Evolutionary conservation across 257 asterid species (phyloP).

Genomic region (Gentiana straminea): DNA sequence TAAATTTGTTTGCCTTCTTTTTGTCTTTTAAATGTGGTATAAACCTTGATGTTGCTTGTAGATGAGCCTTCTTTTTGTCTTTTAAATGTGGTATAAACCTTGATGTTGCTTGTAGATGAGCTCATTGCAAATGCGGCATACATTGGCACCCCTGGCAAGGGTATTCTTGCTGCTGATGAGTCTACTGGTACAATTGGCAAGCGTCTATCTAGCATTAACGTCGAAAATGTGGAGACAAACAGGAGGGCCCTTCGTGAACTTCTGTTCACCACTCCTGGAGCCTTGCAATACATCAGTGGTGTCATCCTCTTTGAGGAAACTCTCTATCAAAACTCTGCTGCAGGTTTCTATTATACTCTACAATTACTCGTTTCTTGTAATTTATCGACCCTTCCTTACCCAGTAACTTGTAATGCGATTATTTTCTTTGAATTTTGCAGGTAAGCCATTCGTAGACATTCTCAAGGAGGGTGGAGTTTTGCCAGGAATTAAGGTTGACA

Average conservation of each 20-base stretch:
- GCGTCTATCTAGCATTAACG: slow-evolving; percentile 69
- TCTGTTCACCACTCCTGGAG: slow-evolving; percentile 72
- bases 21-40: neutral
- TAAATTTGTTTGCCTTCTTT: too few relatives aligned
- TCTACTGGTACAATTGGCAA: slow-evolving; percentile 89
- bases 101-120: slow-evolving; percentile 45
- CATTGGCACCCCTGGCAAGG: slow-evolving; percentile 88
- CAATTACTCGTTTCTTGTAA: too few relatives aligned
- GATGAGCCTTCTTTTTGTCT: slow-evolving; percentile 27
- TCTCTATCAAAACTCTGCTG: slow-evolving; percentile 72
- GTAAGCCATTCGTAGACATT: slow-evolving; percentile 70
- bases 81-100: neutral
- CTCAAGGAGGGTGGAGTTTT: slow-evolving; percentile 79
- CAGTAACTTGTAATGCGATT: neutral
- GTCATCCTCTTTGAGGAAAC: slow-evolving; percentile 84
- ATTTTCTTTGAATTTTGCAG: slow-evolving; percentile 19
- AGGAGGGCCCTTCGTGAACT: slow-evolving; percentile 84
- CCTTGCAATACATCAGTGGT: slow-evolving; percentile 73
- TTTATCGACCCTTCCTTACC: too few relatives aligned
- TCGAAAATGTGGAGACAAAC: slow-evolving; percentile 65
- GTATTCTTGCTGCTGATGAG: slow-evolving; percentile 92
- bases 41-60: slow-evolving; percentile 16
- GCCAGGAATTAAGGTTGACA: slow-evolving; percentile 91
- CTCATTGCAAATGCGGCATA: slow-evolving; percentile 69
- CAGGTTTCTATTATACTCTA: slow-evolving; percentile 27